Percentiles rank a stretch among this genome's conserved stretches.
phyloP scores from a whole-genome alignment of 1,284 basidiomycete species.

The Sporisorium reilianum region DNA sequence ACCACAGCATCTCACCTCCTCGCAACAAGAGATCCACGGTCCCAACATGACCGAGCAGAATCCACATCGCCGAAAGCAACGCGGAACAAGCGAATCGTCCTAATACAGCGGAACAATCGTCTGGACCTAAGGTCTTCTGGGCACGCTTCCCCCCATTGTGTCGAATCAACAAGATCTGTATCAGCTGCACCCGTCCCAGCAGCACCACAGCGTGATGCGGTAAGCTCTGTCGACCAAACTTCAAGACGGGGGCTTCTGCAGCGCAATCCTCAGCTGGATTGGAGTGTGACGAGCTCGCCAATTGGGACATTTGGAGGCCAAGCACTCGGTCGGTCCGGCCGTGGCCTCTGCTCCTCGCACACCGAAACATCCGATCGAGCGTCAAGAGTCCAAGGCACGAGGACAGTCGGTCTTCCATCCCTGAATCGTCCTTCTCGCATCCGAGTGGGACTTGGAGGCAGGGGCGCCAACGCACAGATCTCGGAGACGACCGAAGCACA shows the following conservation, averaged over 20 bases:
- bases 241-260: slow-evolving; percentile 7
- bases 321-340: slow-evolving; percentile 4
- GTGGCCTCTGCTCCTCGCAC: slow-evolving; percentile 3
- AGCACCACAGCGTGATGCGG: background rate
- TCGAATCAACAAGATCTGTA: background rate
- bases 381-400: background rate
- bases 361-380: slow-evolving; percentile 6
- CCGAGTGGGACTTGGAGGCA: background rate
- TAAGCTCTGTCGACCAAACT: background rate
- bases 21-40: background rate
- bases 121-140: slow-evolving; percentile 28
- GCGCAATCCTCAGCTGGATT: slow-evolving; percentile 8
- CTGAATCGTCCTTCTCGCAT: background rate
- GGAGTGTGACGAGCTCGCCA: slow-evolving; percentile 23
- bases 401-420: slow-evolving; percentile 11
- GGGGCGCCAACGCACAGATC: background rate
- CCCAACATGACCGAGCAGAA: background rate
- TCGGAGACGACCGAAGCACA: background rate
- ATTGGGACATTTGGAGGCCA: slow-evolving; percentile 30
- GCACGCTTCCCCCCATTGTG: slow-evolving; percentile 19
- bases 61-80: slow-evolving; percentile 15
- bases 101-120: slow-evolving; percentile 4
- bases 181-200: background rate
- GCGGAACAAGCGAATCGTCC: slow-evolving; percentile 13
- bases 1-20: slow-evolving; percentile 17